Conservation (phyloP, 148 eudicot species). For the Spergularia marina region DNA sequence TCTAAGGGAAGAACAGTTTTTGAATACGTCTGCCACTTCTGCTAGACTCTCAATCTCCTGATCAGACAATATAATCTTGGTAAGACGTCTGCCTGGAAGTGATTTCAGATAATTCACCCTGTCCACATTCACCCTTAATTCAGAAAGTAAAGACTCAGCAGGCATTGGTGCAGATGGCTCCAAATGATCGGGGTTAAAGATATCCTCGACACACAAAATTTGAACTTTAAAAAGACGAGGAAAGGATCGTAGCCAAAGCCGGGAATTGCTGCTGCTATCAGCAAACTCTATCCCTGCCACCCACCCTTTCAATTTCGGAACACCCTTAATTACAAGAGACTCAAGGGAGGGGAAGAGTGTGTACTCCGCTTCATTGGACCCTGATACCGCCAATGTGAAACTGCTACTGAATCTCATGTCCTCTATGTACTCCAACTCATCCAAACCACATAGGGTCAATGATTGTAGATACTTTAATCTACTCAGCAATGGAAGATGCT, state of each 20-base stretch:
- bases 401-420: not conserved
- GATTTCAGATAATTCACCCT: not conserved
- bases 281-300: not conserved
- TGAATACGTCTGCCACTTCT: not conserved
- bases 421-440: constrained; percentile 9
- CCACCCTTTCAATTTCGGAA: not conserved
- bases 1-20: not conserved
- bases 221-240: not conserved
- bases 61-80: not conserved
- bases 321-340: not conserved
- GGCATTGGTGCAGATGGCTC: not conserved
- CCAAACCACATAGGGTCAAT: not conserved
- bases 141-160: not conserved
- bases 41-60: not conserved
- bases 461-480: not conserved
- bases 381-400: not conserved
- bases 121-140: not conserved
- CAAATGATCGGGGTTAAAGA: no score
- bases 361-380: not conserved
- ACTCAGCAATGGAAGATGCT: not conserved
- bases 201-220: not conserved
- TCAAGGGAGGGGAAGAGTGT: constrained; percentile 16
- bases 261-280: no score
- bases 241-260: not conserved
- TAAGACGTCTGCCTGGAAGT: not conserved